Base-by-base conservation (phyloP, 2,329 filamentous ascomycete genomes). In the Paracoccidioides lutzii region DNA sequence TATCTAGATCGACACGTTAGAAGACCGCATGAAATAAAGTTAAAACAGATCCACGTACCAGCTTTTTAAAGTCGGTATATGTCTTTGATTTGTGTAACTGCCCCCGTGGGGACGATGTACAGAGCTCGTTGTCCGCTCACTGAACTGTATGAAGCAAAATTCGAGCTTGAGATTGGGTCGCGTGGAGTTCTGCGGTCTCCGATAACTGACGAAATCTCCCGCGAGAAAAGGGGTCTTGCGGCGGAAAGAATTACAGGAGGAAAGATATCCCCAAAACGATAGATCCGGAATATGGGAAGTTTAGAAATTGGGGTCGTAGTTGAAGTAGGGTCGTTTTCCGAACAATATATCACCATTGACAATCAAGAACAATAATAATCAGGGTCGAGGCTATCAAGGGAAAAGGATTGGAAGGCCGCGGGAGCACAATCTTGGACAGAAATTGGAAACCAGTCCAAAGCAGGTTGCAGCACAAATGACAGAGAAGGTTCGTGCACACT, bases 401-500 rank as follows among this genome's bases (percentile, higher is more conserved):
- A n/a, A 30, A 22, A 35, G 38, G 15, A 10, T 22, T 35, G 15
- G 35, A 9, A n/a, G 28, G 28, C n/a, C 1, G 52, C 15, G 52
- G 52, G 41, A 37, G 38, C 30, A 53, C 52, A 53, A 44, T 45
- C 40, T 37, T 28, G 52, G 40, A 44, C 40, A 45, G 30, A 45
- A 35, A 45, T 53, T 53, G 33, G 7, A 53, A 45, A 53, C 40
- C 52, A 53, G 52, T 30, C 52, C 42, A 30, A 43, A 37, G 30
- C 15, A 14, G 44, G 40, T 28, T 45, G 41, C 52, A 52, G n/a
- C 9, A 42, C 49, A 52, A 15, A 14, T 52, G 37, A 38, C 49
- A 52, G 49, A 41, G 30, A 14, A 14, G 49, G 49, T 52, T 52
- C 49, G 49, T 52, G 49, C 37, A 52, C 49, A 52, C 5, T 30